Conservation (phyloP, 108 stramenopile species). For the Licmophora abbreviata region DNA sequence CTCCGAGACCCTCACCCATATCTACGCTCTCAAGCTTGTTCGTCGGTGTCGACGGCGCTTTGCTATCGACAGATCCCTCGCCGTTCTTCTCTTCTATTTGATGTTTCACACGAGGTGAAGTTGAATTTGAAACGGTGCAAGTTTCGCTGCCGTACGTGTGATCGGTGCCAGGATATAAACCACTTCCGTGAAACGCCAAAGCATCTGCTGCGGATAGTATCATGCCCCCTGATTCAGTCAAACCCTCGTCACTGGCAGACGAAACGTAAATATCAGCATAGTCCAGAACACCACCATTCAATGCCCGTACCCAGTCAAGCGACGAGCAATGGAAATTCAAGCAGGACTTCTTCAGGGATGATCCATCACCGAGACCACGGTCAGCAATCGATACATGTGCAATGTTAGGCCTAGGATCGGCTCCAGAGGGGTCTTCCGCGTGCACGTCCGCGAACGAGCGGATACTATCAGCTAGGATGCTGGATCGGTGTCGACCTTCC, state of each 20-base stretch:
- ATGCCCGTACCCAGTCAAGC: constrained; percentile 51
- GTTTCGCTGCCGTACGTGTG: too few relatives aligned
- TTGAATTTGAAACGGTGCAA: too few relatives aligned
- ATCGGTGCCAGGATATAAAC: constrained; percentile 31
- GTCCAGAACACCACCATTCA: constrained; percentile 63
- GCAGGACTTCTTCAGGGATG: constrained; percentile 38
- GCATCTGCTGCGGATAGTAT: constrained; percentile 51
- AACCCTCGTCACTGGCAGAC: constrained; percentile 5
- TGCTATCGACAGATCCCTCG: constrained; percentile 9
- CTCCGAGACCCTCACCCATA: constrained; percentile 40
- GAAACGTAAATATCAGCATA: constrained; percentile 44
- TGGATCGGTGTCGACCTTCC: neutral
- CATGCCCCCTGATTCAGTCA: constrained; percentile 18
- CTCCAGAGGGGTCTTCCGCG: neutral
- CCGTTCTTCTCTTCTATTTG: constrained; percentile 5
- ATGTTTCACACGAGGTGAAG: constrained; percentile 9
- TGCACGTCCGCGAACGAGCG: too few relatives aligned
- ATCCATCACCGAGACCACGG: constrained; percentile 23
- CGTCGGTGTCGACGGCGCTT: constrained; percentile 3
- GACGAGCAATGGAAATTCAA: constrained; percentile 55
- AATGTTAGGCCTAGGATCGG: constrained; percentile 21
- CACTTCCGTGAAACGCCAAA: constrained; percentile 35
- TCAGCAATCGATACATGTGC: constrained; percentile 16
- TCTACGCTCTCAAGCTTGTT: constrained; percentile 22
- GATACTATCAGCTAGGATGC: neutral